A percentile compares a stretch with the other conserved stretches of the same genome.
Conservation (phyloP, 2,329 filamentous ascomycete genomes). For the Pseudocercospora pini-densiflorae region DNA sequence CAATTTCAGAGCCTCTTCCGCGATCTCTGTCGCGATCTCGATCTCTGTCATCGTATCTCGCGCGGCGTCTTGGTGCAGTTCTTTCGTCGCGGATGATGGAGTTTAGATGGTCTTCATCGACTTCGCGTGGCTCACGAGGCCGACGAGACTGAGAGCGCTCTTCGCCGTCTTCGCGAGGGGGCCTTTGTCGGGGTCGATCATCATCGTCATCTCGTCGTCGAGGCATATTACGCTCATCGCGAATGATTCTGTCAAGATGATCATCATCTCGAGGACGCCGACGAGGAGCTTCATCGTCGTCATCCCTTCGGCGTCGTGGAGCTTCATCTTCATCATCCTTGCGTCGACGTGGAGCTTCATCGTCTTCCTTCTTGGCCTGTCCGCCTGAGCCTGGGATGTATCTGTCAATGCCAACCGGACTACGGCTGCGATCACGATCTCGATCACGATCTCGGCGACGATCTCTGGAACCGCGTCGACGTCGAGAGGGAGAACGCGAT, state of each 20-base stretch:
- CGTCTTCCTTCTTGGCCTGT: constrained; percentile 11
- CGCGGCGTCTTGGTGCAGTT: constrained; percentile 17
- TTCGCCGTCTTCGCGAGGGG: constrained; percentile 11
- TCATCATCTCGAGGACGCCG: constrained; percentile 28
- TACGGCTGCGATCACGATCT: constrained; percentile 36
- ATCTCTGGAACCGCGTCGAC: constrained; percentile 22
- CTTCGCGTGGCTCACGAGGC: constrained; percentile 6
- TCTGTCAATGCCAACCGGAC: constrained; percentile 43
- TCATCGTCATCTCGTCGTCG: constrained; percentile 13
- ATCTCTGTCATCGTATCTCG: constrained; percentile 35
- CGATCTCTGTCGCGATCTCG: constrained; percentile 34
- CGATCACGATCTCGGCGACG: constrained; percentile 23
- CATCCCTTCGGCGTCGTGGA: constrained; percentile 19
- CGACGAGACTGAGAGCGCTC: constrained; percentile 11
- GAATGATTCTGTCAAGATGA: constrained; percentile 21
- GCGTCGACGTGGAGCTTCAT: constrained; percentile 40
- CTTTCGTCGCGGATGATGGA: constrained; percentile 22
- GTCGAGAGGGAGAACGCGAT: constrained; percentile 28
- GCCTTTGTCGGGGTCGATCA: constrained; percentile 3
- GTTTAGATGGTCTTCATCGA: constrained; percentile 11
- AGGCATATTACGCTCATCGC: constrained; percentile 22
- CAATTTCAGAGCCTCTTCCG: constrained; percentile 21
- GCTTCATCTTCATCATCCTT: constrained; percentile 30
- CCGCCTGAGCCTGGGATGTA: constrained; percentile 42
- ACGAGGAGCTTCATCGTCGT: constrained; percentile 27